Percentiles rank a stretch among this genome's conserved stretches.
Conservation (phyloP, 441 rosid species). For the Isatis lusitanica region DNA sequence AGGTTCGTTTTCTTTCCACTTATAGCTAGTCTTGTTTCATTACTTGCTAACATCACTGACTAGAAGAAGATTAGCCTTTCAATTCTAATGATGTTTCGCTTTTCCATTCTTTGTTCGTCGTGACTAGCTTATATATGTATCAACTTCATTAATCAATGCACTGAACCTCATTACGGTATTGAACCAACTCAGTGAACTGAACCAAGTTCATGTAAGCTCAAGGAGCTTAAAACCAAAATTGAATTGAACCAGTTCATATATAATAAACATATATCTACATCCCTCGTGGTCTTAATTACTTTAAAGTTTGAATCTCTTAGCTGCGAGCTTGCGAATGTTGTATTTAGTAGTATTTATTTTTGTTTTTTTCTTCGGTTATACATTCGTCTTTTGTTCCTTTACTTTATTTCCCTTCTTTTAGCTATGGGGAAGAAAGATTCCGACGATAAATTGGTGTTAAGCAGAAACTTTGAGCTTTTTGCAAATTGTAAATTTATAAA, state of each 20-base stretch:
- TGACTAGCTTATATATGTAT: neutral
- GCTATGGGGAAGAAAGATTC: conserved; percentile 24
- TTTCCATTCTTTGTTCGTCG: neutral
- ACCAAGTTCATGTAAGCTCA: neutral
- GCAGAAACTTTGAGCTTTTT: neutral
- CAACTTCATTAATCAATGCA: neutral
- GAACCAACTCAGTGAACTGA: too few species aligned
- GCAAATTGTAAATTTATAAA: neutral
- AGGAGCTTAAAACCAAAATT: neutral
- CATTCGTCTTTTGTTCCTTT: conserved; percentile 12
- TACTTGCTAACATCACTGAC: conserved; percentile 17
- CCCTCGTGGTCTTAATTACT: neutral
- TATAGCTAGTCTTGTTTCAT: conserved; percentile 33
- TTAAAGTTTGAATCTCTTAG: neutral
- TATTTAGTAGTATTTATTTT: neutral
- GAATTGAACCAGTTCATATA: neutral
- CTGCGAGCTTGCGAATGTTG: neutral
- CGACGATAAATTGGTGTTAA: conserved; percentile 1
- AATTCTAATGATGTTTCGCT: neutral
- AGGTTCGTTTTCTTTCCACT: conserved; percentile 14
- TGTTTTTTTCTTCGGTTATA: neutral
- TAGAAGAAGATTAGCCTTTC: neutral
- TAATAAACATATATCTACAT: neutral
- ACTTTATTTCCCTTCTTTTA: conserved; percentile 4
- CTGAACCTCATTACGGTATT: neutral